Conservation (phyloP, 192 early-diverging fungal species). For the Coemansia javaensis region DNA sequence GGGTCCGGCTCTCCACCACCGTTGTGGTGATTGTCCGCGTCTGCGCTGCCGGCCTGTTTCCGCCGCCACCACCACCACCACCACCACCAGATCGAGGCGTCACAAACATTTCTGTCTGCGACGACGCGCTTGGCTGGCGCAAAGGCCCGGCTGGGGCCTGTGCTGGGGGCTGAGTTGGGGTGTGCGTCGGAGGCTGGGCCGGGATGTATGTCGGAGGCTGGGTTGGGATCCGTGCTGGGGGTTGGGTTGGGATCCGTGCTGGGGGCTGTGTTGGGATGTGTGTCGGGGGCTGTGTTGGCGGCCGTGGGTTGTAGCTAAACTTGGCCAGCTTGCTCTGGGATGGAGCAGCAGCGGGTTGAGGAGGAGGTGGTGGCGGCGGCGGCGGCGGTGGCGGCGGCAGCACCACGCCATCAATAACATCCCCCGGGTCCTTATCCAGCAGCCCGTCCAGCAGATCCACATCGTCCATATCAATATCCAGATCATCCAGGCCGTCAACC, state of each 20-base stretch:
- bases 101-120: conserved; percentile 5
- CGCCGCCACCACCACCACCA: neutral
- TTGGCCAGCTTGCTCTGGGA: neutral
- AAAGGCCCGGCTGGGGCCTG: neutral
- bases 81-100: conserved; percentile 2
- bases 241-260: no score
- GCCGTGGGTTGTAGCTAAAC: neutral
- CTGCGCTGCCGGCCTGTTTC: neutral
- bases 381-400: neutral
- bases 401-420: neutral
- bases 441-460: conserved; percentile 22
- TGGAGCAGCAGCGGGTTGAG: no score
- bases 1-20: conserved; percentile 14
- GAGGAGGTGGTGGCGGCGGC: neutral
- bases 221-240: no score
- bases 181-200: no score
- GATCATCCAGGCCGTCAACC: conserved; percentile 5
- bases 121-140: conserved; percentile 2
- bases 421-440: neutral
- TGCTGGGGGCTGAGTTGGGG: no score
- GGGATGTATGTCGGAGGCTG: no score
- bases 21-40: conserved; percentile 18
- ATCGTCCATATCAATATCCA: conserved; percentile 23
- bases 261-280: neutral
- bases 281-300: neutral